Evolutionary conservation across 345 rosid genomes (phyloP), one percentile per base, ranked within the genome.

Genomic region (Gossypium australe): DNA sequence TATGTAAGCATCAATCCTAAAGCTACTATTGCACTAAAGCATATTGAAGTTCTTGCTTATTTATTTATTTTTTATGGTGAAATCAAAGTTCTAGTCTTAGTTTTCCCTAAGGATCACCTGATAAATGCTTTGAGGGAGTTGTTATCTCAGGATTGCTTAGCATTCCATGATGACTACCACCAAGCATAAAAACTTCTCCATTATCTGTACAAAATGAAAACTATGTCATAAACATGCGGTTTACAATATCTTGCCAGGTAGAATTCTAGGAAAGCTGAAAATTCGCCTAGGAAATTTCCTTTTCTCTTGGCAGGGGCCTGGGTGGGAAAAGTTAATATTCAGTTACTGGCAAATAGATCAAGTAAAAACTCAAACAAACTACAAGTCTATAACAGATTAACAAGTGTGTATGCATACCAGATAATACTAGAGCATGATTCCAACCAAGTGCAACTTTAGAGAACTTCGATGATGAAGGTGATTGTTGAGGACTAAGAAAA

Each of bases 401-500:
- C 51, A 51, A 61, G 18, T 11, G 43, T n/a, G 11, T 7, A 20
- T 18, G 43, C 38, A n/a, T 73, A 93, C 98, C 90, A 3, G 93
- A 87, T 74, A 91, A 78, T 64, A 85, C 20, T 43, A 93, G 75
- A 49, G 88, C 86, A 66, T 95, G 99, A 78, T 89, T 93, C 97
- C 99, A 93, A 72, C 99, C 98, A 78, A 90, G 80, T 56, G 84
- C 92, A 70, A 80, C 87, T 53, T 85, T 75, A 57, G 52, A 71
- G 79, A 91, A 86, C 44, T 18, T 52, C 20, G 71, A 48, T 10
- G 85, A 67, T 25, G 89, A 80, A 60, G 81, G 73, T 41, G 87
- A 80, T 77, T 70, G 63, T 71, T 71, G 80, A 72, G 98, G 97
- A 74, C 64, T 69, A 60, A 68, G 79, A 81, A 73, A 74, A 85